Evolutionary conservation across 2,329 filamentous ascomycete species (phyloP), one percentile per base, ranked within the genome.

Genomic region (Tolypocladium nubicola): DNA sequence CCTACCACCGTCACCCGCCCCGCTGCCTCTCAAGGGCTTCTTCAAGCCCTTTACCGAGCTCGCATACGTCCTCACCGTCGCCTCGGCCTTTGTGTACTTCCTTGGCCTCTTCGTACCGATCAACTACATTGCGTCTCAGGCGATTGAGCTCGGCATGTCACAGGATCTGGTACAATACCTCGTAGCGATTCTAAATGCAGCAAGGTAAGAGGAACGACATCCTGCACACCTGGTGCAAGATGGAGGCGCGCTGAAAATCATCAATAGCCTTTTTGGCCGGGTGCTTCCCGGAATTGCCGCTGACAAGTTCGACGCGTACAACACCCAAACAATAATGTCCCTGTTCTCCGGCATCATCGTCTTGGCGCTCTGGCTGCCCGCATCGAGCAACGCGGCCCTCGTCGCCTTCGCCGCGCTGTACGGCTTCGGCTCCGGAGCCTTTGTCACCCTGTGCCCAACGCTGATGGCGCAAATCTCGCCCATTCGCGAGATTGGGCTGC

Each of bases 401-500:
- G 67, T 73, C 40, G 63, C 59, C 0, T 74, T 70, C 40, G 65
- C 68, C 0, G 65, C 64, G 0, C 55, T 73, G 0, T 75, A 70
- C 55, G 72, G 72, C 0, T 66, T 74, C n/a, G 61, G 64, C 1
- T 74, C 72, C 0, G 72, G 72, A 2, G 68, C 69, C 0, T 69
- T 66, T 21, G 65, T 72, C 3, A 63, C 66, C 0, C 63, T 74
- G 26, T 69, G 75, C 14, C n/a, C 45, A 19, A 49, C 37, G 37
- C 37, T 38, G 37, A 38, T 38, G 37, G 37, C 37, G 11, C 37
- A 38, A 38, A 38, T 38, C 11, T 38, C 37, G 37, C 37, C 37
- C 11, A 38, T 38, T 38, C 37, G 45, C 1, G 74, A 82, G 60
- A 77, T 85, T 2, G 84, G 83, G 0, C 71, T 79, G 0, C 72